These are phyloP conservation scores for Aspergillus mulundensis DNA, from an alignment of 495 filamentous ascomycete species.

Conservation along the genomic window DNA sequence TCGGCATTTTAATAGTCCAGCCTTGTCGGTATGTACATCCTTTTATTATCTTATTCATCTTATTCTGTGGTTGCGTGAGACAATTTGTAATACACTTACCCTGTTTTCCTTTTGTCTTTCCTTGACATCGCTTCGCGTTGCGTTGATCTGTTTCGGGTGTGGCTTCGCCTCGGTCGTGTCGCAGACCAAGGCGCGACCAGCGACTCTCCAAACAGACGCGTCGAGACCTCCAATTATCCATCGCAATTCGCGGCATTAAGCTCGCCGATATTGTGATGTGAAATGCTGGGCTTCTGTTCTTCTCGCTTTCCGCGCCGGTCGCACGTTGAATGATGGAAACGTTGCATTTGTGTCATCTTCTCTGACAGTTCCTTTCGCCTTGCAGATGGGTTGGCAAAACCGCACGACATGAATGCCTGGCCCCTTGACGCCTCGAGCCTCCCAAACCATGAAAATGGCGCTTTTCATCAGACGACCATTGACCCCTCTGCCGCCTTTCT, in stretches of 20 bases:
- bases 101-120: constrained; percentile 1
- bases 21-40: constrained; percentile 47
- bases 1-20: constrained; percentile 46
- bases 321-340: constrained; percentile 16
- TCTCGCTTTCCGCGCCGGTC: constrained; percentile 8
- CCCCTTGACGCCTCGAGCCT: constrained; percentile 69
- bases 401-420: constrained; percentile 75
- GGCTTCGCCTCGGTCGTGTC: constrained; percentile 24
- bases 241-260: constrained; percentile 5
- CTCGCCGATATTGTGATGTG: constrained; percentile 4
- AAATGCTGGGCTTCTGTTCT: constrained; percentile 10
- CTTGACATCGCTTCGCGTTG: neutral
- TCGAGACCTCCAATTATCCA: constrained; percentile 19
- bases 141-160: constrained; percentile 15
- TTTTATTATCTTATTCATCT: constrained; percentile 10
- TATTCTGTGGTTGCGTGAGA: neutral
- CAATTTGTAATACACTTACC: constrained; percentile 6
- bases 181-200: constrained; percentile 26
- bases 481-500: constrained; percentile 54
- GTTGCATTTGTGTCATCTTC: constrained; percentile 14
- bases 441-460: constrained; percentile 73
- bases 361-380: constrained; percentile 22
- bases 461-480: constrained; percentile 58
- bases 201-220: constrained; percentile 32
- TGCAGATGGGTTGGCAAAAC: constrained; percentile 56